Conservation (phyloP, 2,329 filamentous ascomycete species). For the Neodidymelliopsis sp. region DNA sequence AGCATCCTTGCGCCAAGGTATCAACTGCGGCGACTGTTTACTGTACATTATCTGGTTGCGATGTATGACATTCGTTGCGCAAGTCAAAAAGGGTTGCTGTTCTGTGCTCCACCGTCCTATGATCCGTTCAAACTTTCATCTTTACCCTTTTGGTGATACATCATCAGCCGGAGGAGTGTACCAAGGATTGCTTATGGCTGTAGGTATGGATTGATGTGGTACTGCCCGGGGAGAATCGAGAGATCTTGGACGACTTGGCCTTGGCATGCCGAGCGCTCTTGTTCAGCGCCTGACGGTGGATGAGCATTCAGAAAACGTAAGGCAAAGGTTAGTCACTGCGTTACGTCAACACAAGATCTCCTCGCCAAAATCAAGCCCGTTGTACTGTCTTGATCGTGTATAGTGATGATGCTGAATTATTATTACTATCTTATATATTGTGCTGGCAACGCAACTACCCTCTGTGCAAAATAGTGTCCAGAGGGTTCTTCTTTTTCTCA, state of each 20-base stretch:
- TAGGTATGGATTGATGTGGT: not conserved
- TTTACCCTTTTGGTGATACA: too few relatives aligned
- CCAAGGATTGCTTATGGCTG: too few relatives aligned
- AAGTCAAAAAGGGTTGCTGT: not conserved
- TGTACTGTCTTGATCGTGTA: too few relatives aligned
- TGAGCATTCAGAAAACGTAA: too few relatives aligned
- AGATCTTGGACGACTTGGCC: slow-evolving; percentile 2
- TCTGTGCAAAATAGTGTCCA: slow-evolving; percentile 38
- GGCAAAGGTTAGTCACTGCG: too few relatives aligned
- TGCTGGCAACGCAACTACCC: slow-evolving; percentile 20
- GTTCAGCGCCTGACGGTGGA: not conserved
- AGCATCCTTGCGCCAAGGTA: not conserved
- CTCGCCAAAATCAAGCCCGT: too few relatives aligned
- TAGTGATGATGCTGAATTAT: not conserved
- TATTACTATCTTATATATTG: slow-evolving; percentile 1
- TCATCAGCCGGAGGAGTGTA: too few relatives aligned
- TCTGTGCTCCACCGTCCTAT: too few relatives aligned
- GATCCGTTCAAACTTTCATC: too few relatives aligned
- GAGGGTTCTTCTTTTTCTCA: slow-evolving; percentile 33
- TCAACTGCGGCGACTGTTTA: not conserved
- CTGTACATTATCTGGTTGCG: not conserved
- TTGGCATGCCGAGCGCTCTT: not conserved
- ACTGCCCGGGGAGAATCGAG: slow-evolving; percentile 7
- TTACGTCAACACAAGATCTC: too few relatives aligned
- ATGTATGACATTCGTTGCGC: not conserved